phyloP scores from a whole-genome alignment of 495 filamentous ascomycete genomes.

The Amorphotheca resinae region DNA sequence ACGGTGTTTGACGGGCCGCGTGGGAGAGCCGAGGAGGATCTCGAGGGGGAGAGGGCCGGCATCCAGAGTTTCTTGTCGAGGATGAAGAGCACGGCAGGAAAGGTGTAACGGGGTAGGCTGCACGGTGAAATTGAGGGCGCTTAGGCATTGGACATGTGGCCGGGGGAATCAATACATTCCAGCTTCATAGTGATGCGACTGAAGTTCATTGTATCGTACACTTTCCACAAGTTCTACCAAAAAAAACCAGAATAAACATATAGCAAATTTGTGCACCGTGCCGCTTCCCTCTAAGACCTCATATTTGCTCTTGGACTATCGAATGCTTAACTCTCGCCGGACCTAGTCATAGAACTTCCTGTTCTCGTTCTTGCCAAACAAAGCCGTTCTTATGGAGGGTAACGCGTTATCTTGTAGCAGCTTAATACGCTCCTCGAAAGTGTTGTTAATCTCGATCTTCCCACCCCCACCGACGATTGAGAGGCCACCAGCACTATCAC shows the following conservation, averaged over 20 bases:
- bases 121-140: neutral
- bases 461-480: conserved; percentile 67
- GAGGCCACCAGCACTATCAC: conserved; percentile 69
- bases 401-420: conserved; percentile 74
- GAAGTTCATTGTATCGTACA: conserved; percentile 20
- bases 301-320: neutral
- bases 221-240: conserved; percentile 16
- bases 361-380: conserved; percentile 90
- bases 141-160: neutral
- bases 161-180: neutral
- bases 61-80: conserved; percentile 19
- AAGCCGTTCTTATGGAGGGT: conserved; percentile 66
- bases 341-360: conserved; percentile 83
- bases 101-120: neutral
- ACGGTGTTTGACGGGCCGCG: conserved; percentile 36
- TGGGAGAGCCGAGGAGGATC: conserved; percentile 4
- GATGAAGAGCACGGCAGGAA: conserved; percentile 2
- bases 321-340: neutral
- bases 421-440: conserved; percentile 80
- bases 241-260: conserved; percentile 6
- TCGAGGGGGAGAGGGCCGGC: conserved; percentile 28
- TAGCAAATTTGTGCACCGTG: conserved; percentile 5
- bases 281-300: conserved; percentile 2
- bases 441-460: conserved; percentile 98
- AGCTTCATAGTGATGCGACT: neutral